phyloP scores from a whole-genome alignment of 148 eudicot genomes.

The Rhododendron ferrugineum region DNA sequence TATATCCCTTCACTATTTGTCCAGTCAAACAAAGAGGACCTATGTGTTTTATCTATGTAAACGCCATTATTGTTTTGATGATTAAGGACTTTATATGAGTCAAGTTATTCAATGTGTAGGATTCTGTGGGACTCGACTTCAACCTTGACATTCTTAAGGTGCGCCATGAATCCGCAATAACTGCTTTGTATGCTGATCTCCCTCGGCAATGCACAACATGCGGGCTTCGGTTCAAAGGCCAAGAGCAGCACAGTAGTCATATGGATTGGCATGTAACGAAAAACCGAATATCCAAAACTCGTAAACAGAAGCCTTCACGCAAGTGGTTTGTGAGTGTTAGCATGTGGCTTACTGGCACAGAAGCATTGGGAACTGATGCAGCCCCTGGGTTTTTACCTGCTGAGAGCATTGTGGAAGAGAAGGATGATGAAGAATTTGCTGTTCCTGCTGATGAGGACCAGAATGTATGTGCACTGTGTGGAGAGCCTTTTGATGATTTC shows the following conservation, averaged over 20 bases:
- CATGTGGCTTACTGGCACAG: conserved; percentile 94
- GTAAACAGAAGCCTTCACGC: conserved; percentile 86
- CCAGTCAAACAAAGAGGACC: not conserved
- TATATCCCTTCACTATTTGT: not conserved
- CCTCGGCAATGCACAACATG: conserved; percentile 93
- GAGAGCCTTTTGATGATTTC: conserved; percentile 84
- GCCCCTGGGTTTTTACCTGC: conserved; percentile 72
- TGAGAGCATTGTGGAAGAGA: conserved; percentile 59
- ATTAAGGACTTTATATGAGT: conserved; percentile 1
- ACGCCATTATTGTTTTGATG: not conserved
- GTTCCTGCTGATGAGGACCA: conserved; percentile 97
- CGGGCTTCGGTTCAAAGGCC: conserved; percentile 81
- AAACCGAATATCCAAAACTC: conserved; percentile 70
- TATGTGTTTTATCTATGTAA: not conserved
- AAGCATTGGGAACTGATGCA: conserved; percentile 76
- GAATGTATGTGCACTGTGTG: conserved; percentile 75
- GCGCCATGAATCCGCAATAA: conserved; percentile 70
- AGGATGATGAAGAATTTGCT: conserved; percentile 72
- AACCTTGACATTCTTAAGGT: conserved; percentile 72
- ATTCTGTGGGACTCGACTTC: conserved; percentile 79
- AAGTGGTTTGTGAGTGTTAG: conserved; percentile 81
- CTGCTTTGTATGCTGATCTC: conserved; percentile 67
- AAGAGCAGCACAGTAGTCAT: conserved; percentile 93
- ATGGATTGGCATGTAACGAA: conserved; percentile 99
- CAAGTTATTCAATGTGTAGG: conserved; percentile 31